Evolutionary conservation across 2,329 filamentous ascomycete genomes (phyloP), one percentile per base, ranked within the genome.

Genomic region (Pestalotiopsis sp.): DNA sequence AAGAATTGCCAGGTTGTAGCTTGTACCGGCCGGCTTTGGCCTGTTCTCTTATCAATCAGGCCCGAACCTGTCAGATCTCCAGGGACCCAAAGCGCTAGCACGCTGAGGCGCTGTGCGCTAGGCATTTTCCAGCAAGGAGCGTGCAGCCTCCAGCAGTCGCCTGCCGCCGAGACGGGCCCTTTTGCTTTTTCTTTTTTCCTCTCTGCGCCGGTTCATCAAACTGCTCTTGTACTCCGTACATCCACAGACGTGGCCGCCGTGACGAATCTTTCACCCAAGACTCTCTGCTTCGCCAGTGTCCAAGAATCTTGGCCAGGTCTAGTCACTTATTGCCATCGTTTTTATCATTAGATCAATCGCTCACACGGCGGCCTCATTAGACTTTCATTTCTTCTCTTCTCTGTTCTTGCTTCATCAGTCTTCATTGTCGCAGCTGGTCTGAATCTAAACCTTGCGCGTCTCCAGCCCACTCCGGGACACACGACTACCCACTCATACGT

Each of bases 401-500:
- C 45, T 52, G n/a, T 52, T 52, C 45, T 20, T 39, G 38, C 25
- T 31, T 17, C 57, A 27, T 17, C 27, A 38, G 25, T 20, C 9
- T 38, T 39, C 38, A 27, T 62, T 62, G 27, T 36, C 13, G 14
- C 59, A 36, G 27, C 31, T 36, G 36, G n/a, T 62, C 59, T 39
- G 27, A 20, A 13, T 39, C 20, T 20, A n/a, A 38, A 62, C 25
- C 31, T 62, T 38, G n/a, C 36, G 14, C n/a, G 27, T 62, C 25
- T 59, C 31, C n/a, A 27, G 38, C 25, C 59, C 36, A 36, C 25
- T 62, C 36, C 17, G 31, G 31, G 36, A 62, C 27, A 27, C 59
- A 62, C 59, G 25, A 36, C 23, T 27, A 59, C 57, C 57, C 57
- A 59, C 31, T 20, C 25, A 62, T 62, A 62, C 59, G 59, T 62